Evolutionary conservation across 176 grass and related monocot genomes (phyloP), one percentile per base, ranked within the genome.

Genomic region (Poa annua): DNA sequence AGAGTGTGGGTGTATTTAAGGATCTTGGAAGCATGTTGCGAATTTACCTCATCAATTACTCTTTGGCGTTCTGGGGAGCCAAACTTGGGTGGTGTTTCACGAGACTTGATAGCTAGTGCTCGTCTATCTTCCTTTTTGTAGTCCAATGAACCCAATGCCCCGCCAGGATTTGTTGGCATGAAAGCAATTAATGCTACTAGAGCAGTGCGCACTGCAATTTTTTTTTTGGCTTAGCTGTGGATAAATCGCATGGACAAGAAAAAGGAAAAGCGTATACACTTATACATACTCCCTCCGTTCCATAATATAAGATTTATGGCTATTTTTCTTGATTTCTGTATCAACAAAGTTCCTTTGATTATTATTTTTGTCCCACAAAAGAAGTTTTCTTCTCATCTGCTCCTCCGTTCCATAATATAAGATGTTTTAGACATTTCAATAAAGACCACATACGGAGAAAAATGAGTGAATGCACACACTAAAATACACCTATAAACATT

Each of bases 181-280:
- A 99, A 99, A 4, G 96, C 96, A 90, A 99, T 87, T 78, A 99
- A 79, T 12, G 96, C 96, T 71, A 99, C 96, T 56, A 99, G 86
- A 13, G 96, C 96, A 60, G 96, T 99, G 62, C 93, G 93, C 9
- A 99, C 96, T 99, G 87, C 34, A 80, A 84, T n/a, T n/a, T n/a
- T n/a, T n/a, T n/a, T n/a, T 53, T 42, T 84, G 55, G 4, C 14
- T 89, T 49, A 76, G 55, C 6, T 74, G 16, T 38, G 79, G 5
- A 68, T 34, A 52, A 52, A 53, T 14, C n/a, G n/a, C 44, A 8
- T 60, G 11, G 62, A 41, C 7, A 69, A 10, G 21, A 16, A 67
- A 79, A 72, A 39, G 17, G n/a, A 1, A 63, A 67, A 6, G 5
- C 26, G 0, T 4, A 53, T 6, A 14, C 52, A 3, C 52, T 39